Percentiles rank a stretch among this genome's conserved stretches.
Evolutionary conservation across 805 yeast species (phyloP).

Genomic region (Candida pseudoglaebosa): DNA sequence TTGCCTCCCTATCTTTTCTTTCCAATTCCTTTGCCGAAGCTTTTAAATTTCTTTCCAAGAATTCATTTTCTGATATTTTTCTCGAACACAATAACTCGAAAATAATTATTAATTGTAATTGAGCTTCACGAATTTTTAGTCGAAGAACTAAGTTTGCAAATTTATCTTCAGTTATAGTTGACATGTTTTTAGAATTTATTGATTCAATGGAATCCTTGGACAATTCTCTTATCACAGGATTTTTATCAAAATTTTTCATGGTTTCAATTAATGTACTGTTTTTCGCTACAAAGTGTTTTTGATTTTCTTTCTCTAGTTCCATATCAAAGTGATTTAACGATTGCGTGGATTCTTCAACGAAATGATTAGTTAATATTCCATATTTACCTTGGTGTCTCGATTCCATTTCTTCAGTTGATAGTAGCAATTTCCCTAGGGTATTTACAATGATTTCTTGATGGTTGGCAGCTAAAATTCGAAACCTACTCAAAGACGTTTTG

Average conservation of each 20-base stretch:
- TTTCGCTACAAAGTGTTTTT: constrained; percentile 17
- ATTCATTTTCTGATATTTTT: constrained; percentile 32
- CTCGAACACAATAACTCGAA: constrained; percentile 41
- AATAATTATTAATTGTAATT: constrained; percentile 47
- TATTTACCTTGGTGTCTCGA: constrained; percentile 34
- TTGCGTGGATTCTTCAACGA: not conserved
- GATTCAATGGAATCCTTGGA: not conserved
- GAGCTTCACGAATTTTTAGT: constrained; percentile 53
- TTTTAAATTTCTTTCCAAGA: constrained; percentile 21
- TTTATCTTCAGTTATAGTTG: constrained; percentile 13
- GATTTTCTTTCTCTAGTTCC: constrained; percentile 21
- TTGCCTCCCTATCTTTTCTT: constrained; percentile 15
- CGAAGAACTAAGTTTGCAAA: constrained; percentile 29
- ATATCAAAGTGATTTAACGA: not conserved
- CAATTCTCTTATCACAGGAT: not conserved
- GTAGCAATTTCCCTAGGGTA: constrained; percentile 24
- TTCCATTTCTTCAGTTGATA: constrained; percentile 39
- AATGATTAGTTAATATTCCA: constrained; percentile 17
- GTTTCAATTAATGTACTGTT: constrained; percentile 13
- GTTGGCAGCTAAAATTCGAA: constrained; percentile 38
- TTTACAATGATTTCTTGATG: constrained; percentile 16
- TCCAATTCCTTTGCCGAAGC: constrained; percentile 26
- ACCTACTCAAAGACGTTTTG: constrained; percentile 48
- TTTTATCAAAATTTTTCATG: not conserved
- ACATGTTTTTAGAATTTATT: not conserved